A percentile compares a stretch with the other conserved stretches of the same genome.
Conservation (phyloP, 768 basidiomycete genomes). For the Mycena polygramma region DNA sequence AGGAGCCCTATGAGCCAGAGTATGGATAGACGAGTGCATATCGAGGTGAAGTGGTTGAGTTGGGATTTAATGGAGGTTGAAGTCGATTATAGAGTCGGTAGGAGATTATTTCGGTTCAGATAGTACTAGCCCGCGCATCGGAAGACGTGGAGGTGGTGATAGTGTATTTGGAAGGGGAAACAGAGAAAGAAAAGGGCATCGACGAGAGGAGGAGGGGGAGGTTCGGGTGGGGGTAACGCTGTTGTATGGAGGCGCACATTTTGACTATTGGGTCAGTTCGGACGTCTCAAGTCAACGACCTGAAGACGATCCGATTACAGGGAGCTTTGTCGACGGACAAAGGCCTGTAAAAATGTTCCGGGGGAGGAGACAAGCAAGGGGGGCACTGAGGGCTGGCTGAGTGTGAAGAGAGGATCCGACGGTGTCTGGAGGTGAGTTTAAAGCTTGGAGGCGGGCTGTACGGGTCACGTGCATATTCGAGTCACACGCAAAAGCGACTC, state of each 20-base stretch:
- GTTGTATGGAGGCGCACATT: constrained; percentile 39
- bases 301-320: constrained; percentile 39
- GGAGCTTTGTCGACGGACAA: constrained; percentile 38
- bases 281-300: constrained; percentile 38
- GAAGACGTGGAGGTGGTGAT: constrained; percentile 40
- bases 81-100: constrained; percentile 43
- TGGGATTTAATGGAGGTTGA: constrained; percentile 42
- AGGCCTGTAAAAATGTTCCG: constrained; percentile 31
- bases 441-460: background rate
- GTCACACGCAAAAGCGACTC: background rate
- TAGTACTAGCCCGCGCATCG: constrained; percentile 51
- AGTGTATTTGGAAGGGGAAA: constrained; percentile 34
- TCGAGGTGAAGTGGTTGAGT: constrained; percentile 41
- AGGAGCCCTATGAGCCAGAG: constrained; percentile 79
- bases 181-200: constrained; percentile 39
- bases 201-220: constrained; percentile 43
- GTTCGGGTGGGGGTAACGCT: constrained; percentile 41
- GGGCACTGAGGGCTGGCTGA: background rate
- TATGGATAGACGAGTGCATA: constrained; percentile 45
- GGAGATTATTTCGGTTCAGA: constrained; percentile 53
- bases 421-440: constrained; percentile 13
- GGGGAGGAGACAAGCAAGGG: constrained; percentile 16
- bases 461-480: too few relatives aligned
- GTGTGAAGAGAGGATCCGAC: background rate
- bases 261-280: constrained; percentile 25